Percentiles rank a stretch among this genome's conserved stretches.
Conservation (phyloP, 768 basidiomycete genomes). For the Cystobasidium ongulense region DNA sequence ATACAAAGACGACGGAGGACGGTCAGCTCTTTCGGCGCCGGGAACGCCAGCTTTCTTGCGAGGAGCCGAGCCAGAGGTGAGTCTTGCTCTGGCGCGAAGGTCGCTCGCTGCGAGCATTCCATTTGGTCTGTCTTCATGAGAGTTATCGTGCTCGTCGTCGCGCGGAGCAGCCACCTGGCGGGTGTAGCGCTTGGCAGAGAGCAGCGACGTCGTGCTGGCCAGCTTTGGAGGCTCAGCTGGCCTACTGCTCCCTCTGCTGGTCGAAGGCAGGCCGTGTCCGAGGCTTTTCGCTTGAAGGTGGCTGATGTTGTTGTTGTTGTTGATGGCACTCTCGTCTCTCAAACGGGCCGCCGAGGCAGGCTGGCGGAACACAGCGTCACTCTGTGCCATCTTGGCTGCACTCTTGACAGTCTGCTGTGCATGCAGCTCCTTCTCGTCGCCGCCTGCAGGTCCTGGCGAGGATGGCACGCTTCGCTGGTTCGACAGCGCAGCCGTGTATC, state of each 20-base stretch:
- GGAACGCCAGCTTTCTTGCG: slow-evolving; percentile 34
- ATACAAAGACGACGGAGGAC: neutral
- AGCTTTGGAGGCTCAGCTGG: neutral
- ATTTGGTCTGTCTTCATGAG: neutral
- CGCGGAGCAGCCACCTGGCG: slow-evolving; percentile 15
- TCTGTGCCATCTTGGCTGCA: neutral
- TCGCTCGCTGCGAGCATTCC: slow-evolving; percentile 4
- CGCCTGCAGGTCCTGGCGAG: too few relatives aligned
- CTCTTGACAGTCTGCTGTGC: too few relatives aligned
- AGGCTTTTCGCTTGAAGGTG: neutral
- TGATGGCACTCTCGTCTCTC: too few relatives aligned
- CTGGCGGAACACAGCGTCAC: neutral
- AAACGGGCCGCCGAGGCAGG: too few relatives aligned
- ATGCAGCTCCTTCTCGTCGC: too few relatives aligned
- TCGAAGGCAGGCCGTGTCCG: neutral
- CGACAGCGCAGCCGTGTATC: neutral
- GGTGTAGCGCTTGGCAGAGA: slow-evolving; percentile 23
- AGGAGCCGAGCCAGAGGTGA: slow-evolving; percentile 37
- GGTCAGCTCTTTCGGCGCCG: slow-evolving; percentile 40
- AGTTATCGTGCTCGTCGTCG: neutral
- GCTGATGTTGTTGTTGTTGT: neutral
- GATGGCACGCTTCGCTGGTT: too few relatives aligned
- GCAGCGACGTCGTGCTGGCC: neutral
- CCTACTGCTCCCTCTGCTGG: neutral
- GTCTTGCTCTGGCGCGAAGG: slow-evolving; percentile 33